phyloP scores from a whole-genome alignment of 2,329 filamentous ascomycete genomes.

The Aquanectria penicillioides region DNA sequence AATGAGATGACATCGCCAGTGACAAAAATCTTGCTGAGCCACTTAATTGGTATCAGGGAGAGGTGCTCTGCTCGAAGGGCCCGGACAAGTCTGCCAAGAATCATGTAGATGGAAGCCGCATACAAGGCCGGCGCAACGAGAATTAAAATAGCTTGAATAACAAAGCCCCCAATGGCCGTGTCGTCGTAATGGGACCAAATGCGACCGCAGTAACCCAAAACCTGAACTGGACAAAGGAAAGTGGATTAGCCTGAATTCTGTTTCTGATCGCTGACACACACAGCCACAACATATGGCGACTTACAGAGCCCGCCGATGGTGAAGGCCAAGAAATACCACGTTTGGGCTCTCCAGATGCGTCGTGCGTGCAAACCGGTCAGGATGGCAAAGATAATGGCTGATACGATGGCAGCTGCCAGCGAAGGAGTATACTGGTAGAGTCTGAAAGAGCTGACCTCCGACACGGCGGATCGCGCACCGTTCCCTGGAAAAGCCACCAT shows the following conservation, averaged over 20 bases:
- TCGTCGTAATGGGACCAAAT: constrained; percentile 7
- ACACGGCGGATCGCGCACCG: too few relatives aligned
- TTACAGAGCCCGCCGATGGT: constrained; percentile 8
- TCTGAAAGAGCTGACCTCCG: background rate
- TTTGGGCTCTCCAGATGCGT: background rate
- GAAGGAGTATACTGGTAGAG: constrained; percentile 7
- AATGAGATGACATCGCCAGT: constrained; percentile 57
- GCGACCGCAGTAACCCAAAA: background rate
- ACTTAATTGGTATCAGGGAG: constrained; percentile 51
- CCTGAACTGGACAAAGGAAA: background rate
- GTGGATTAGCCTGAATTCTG: background rate
- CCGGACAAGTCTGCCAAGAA: constrained; percentile 50
- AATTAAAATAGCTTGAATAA: background rate
- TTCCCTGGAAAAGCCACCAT: too few relatives aligned
- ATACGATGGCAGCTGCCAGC: background rate
- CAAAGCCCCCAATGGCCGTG: background rate
- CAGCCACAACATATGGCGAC: background rate
- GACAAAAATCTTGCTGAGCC: constrained; percentile 61
- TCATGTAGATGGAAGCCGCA: constrained; percentile 57
- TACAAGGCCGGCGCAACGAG: constrained; percentile 52
- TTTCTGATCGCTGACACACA: background rate
- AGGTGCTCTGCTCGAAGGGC: constrained; percentile 47
- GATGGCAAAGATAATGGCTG: background rate
- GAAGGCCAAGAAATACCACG: constrained; percentile 4
- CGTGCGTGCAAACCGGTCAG: background rate